Base-by-base conservation (phyloP, 306 rosid species). In the Quercus glauca region DNA sequence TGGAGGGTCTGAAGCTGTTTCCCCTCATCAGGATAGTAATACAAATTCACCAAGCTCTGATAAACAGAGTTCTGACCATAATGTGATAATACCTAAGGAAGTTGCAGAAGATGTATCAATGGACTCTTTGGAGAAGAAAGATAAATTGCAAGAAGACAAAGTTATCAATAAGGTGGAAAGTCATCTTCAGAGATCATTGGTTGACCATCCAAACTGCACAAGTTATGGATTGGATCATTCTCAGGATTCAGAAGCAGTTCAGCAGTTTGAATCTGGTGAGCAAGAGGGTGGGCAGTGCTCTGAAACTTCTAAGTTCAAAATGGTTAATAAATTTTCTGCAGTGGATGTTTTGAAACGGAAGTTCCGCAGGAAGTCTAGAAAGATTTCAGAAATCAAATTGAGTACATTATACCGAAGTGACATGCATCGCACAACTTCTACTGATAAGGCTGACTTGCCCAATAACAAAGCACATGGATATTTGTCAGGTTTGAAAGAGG, bases 341-440 rank as follows among this genome's bases (percentile, higher is more conserved):
- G 72, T 74, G 49, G 88, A 86, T 83, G 71, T 79, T 85, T 78
- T 73, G 76, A 91, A 81, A 88, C 93, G 78, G 91, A 96, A 93
- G 88, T 76, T 70, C 45, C 88, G 83, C 77, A 88, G 90, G 85
- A 96, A 89, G 88, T 88, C 92, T 82, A 96, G 89, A 83, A 90
- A 79, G 93, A 87, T 91, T 72, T 96, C 99, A 37, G 91, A 96
- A 88, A 90, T 93, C 76, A 88, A 89, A 83, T 73, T 76, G 83
- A 87, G 87, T 79, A 75, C 78, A 77, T 72, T 84, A 49, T 75
- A 71, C 79, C 87, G 77, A 76, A 73, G 88, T 77, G 83, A 82
- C 76, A 79, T 72, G 77, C 63, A 69, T 58, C 77, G 67, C 73
- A 81, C 84, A 75, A 80, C 86, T 72, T 81, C 85, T 55, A 83